Conservation (phyloP, 768 basidiomycete species). For the Rhodotorula graminis region DNA sequence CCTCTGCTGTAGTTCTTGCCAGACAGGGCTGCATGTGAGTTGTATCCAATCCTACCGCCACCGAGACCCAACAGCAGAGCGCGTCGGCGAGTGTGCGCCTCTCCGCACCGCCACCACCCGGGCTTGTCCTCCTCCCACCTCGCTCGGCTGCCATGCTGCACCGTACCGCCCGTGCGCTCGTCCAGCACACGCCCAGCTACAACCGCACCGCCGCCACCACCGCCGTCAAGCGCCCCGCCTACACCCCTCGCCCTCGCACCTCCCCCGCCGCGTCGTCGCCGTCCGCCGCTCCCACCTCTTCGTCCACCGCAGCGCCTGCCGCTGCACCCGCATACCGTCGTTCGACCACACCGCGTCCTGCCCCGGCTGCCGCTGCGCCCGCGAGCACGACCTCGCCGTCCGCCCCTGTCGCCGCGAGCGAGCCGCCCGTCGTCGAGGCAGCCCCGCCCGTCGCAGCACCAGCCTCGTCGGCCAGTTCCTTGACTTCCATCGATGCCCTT, state of each 20-base stretch:
- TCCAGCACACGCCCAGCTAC: neutral
- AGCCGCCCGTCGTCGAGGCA: neutral
- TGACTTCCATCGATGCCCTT: neutral
- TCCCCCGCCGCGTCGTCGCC: neutral
- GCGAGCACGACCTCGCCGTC: too few relatives aligned
- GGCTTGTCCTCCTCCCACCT: neutral
- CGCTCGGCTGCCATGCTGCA: neutral
- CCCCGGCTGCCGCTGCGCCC: neutral
- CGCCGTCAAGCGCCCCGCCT: neutral
- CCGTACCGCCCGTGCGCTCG: neutral
- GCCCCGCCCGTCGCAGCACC: neutral
- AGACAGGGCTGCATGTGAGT: too few relatives aligned
- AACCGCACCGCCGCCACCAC: neutral
- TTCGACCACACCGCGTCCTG: too few relatives aligned
- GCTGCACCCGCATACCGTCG: too few relatives aligned
- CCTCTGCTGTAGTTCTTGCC: too few relatives aligned
- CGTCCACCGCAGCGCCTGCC: neutral
- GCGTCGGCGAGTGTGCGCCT: too few relatives aligned
- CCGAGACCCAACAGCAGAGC: too few relatives aligned
- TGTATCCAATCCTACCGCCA: too few relatives aligned
- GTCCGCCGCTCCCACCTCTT: neutral
- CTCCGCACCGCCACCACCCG: too few relatives aligned
- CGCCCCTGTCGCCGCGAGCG: neutral
- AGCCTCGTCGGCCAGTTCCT: neutral
- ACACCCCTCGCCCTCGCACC: neutral